These are phyloP conservation scores for Amylocystis lapponica DNA, from an alignment of 768 basidiomycete species.

Conservation along the genomic window DNA sequence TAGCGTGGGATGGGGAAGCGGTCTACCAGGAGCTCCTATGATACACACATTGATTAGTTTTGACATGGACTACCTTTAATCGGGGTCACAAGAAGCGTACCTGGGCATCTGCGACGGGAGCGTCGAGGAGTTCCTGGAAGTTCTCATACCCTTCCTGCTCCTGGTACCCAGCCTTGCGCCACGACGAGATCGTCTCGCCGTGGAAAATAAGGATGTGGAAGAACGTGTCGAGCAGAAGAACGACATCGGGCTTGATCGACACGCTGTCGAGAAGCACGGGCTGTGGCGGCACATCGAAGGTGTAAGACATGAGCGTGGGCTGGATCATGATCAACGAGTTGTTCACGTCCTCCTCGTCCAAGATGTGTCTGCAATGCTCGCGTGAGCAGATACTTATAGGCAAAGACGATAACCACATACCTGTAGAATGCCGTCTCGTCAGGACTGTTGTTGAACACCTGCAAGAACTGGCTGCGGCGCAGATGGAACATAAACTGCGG, in stretches of 20 bases:
- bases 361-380: slow-evolving; percentile 59
- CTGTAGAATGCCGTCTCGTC: slow-evolving; percentile 99
- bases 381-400: not conserved
- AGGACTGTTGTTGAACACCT: slow-evolving; percentile 99
- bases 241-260: slow-evolving; percentile 95
- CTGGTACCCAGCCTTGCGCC: slow-evolving; percentile 97
- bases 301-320: slow-evolving; percentile 98
- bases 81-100: slow-evolving; percentile 34
- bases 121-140: slow-evolving; percentile 88
- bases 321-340: slow-evolving; percentile 99
- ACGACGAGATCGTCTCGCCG: slow-evolving; percentile 93
- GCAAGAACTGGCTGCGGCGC: slow-evolving; percentile 93
- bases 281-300: slow-evolving; percentile 85
- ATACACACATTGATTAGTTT: too few relatives aligned
- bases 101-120: slow-evolving; percentile 86
- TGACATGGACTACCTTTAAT: too few relatives aligned
- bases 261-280: slow-evolving; percentile 96
- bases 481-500: slow-evolving; percentile 99
- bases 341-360: slow-evolving; percentile 98
- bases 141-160: slow-evolving; percentile 99
- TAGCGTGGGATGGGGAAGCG: slow-evolving; percentile 97
- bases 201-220: slow-evolving; percentile 99
- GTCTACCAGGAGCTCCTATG: slow-evolving; percentile 87
- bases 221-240: slow-evolving; percentile 96
- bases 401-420: slow-evolving; percentile 34